Base-by-base conservation (phyloP, 1,284 basidiomycete genomes). In the Microbotryum lychnidis-dioicae region DNA sequence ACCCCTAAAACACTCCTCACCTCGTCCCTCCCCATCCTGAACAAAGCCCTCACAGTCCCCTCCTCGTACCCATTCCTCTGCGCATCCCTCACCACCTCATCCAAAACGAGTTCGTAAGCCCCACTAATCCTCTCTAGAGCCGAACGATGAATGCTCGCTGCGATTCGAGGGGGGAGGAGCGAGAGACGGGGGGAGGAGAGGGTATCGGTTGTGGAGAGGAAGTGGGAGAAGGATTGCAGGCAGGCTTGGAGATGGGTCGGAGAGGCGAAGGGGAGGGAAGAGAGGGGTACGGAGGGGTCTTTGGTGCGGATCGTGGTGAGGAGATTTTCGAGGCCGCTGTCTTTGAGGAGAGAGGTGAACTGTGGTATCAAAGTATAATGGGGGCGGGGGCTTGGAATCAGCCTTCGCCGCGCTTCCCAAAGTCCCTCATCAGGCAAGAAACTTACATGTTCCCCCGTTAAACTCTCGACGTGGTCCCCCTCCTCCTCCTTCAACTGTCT, bases 361-460 rank as follows among this genome's bases (percentile, higher is more conserved):
- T 94, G 74, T 27, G 18, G 18, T 25, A 21, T 3, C 18, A 33
- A 25, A 23, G 20, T 9, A n/a, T 3, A 16, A 42, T 5, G 31
- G 31, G 31, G 18, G 1, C 27, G 25, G 31, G 18, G 1, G 1
- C 27, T 57, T 55, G 33, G 60, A 44, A 6, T 18, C 9, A 37
- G n/a, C 1, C 10, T 9, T 14, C 16, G 53, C 29, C 27, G 27
- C 3, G 27, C 47, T 27, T 57, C 61, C 44, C 7, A 33, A 50
- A 47, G 46, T 31, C 37, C 21, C 31, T 31, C 8, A 31, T n/a
- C 46, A 46, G 14, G 20, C 23, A n/a, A 16, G 21, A 7, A 14
- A 79, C 87, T 70, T 71, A 91, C 90, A 75, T 94, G 91, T 70
- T 91, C 85, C 54, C 86, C 83, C 9, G 85, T 87, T 63, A 96